These are phyloP conservation scores for Pichia deserticola DNA, from an alignment of 805 yeast genomes.

Conservation along the genomic window DNA sequence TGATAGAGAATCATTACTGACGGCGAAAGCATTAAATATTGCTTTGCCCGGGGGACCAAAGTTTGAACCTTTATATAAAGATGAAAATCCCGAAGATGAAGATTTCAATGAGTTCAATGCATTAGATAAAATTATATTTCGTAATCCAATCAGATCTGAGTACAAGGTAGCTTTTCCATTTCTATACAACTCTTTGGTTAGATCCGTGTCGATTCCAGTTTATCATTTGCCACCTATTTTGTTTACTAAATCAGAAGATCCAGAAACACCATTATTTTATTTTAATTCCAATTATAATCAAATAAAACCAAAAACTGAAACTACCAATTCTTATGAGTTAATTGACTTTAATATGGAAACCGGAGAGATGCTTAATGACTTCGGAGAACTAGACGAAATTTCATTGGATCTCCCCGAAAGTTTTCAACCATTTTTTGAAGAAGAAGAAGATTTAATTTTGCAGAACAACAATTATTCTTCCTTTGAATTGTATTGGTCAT, in stretches of 20 bases:
- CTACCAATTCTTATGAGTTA: constrained; percentile 13
- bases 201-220: constrained; percentile 53
- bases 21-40: constrained; percentile 83
- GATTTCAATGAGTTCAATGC: constrained; percentile 89
- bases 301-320: constrained; percentile 29
- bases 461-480: constrained; percentile 42
- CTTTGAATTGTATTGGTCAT: constrained; percentile 67
- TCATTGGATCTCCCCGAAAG: constrained; percentile 30
- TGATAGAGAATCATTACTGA: constrained; percentile 71
- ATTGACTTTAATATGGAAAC: constrained; percentile 19
- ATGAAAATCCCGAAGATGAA: constrained; percentile 52
- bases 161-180: constrained; percentile 82
- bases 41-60: constrained; percentile 95
- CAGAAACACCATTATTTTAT: constrained; percentile 46
- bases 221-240: constrained; percentile 60
- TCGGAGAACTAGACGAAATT: constrained; percentile 18
- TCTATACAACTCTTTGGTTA: constrained; percentile 70
- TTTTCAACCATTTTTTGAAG: constrained; percentile 47
- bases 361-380: constrained; percentile 28
- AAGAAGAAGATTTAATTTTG: constrained; percentile 35
- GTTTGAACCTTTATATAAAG: constrained; percentile 78
- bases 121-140: constrained; percentile 76
- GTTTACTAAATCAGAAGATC: constrained; percentile 38
- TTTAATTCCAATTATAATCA: constrained; percentile 53
- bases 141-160: constrained; percentile 73